Base-by-base conservation (phyloP, 2,329 filamentous ascomycete species). In the Alternaria gansuensis region DNA sequence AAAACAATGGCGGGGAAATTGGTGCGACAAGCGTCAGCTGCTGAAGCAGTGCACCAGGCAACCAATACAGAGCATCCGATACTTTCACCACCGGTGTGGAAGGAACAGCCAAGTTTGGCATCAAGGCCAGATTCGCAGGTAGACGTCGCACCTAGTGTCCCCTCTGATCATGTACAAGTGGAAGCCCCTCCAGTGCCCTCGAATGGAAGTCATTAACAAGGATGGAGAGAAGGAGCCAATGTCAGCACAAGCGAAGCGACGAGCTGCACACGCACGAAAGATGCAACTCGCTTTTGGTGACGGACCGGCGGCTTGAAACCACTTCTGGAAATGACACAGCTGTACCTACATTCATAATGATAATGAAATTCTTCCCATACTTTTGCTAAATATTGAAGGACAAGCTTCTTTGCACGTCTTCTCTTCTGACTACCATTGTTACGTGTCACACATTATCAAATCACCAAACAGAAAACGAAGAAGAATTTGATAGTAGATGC, bases 201-300 rank as follows among this genome's bases (percentile, higher is more conserved):
- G 1, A 37, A 34, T 17, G 24, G 28, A n/a, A 50, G 29, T 17
- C 41, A 44, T 10, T 10, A 29, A 46, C 11, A 14, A 24, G 1
- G 24, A 9, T 40, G 48, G 2, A 2, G 33, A 23, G 48, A 57
- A 45, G 11, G 60, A 57, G 23, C 56, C 66, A 5, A 63, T 67
- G 59, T 64, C 67, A 7, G 64, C 70, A 6, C 63, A 71, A 53
- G 67, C 65, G 8, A 75, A 68, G 33, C 58, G 73, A 36, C 61
- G 70, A 48, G 60, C 64, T 34, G 69, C 68, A 8, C 71, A 74
- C 50, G 63, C 66, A 24, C 46, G 68, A 34, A 60, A 70, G 23
- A 71, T 76, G 70, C 59, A 69, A 26, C 51, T 67, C 17, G 68
- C 67, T 7, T 72, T 69, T 62, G 69, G 62, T 14, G 40, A 60